Evolutionary conservation across 257 asterid species (phyloP).

Genomic region (Agastache rugosa): DNA sequence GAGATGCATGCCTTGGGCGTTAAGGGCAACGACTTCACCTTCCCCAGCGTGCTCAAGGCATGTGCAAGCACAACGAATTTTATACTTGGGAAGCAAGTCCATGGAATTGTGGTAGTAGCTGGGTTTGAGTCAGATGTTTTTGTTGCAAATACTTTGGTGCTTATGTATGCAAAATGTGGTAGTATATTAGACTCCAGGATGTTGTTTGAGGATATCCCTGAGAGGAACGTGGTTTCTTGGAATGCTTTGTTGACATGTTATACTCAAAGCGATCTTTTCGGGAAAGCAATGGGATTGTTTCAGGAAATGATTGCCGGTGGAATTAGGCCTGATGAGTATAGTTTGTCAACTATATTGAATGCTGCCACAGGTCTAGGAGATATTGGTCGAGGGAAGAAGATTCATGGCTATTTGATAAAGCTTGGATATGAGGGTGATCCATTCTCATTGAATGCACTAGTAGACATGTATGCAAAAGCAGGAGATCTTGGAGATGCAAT

Average conservation of each 20-base stretch:
- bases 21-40: slow-evolving; percentile 64
- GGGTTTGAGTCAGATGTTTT: slow-evolving; percentile 72
- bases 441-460: slow-evolving; percentile 71
- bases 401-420: slow-evolving; percentile 69
- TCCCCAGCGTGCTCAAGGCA: slow-evolving; percentile 83
- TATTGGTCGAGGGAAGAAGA: slow-evolving; percentile 57
- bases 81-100: slow-evolving; percentile 66
- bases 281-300: slow-evolving; percentile 65
- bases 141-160: slow-evolving; percentile 70
- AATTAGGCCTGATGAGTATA: slow-evolving; percentile 69
- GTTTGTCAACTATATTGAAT: slow-evolving; percentile 69
- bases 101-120: slow-evolving; percentile 58
- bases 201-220: slow-evolving; percentile 68
- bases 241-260: slow-evolving; percentile 67
- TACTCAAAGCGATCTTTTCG: slow-evolving; percentile 53
- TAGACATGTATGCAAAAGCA: slow-evolving; percentile 77
- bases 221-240: slow-evolving; percentile 77
- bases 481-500: slow-evolving; percentile 60
- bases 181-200: slow-evolving; percentile 56
- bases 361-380: slow-evolving; percentile 68
- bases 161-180: slow-evolving; percentile 71
- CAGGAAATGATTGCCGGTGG: slow-evolving; percentile 64
- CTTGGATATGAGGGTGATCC: slow-evolving; percentile 69
- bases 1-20: slow-evolving; percentile 65
- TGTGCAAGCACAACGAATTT: slow-evolving; percentile 51